These are phyloP conservation scores for Acer saccharum DNA, from an alignment of 345 rosid genomes.

Conservation along the genomic window DNA sequence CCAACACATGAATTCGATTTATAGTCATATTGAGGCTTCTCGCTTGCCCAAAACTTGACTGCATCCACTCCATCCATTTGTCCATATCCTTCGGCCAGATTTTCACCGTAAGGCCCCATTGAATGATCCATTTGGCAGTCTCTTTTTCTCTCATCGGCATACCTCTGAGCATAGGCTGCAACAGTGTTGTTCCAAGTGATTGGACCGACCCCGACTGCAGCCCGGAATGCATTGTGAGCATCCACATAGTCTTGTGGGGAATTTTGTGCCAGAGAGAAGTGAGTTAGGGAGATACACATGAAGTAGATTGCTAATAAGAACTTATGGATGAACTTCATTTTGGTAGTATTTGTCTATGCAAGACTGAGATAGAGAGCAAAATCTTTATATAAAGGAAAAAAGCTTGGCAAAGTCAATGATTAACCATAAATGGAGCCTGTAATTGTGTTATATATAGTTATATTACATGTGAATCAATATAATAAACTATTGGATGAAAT, in stretches of 20 bases:
- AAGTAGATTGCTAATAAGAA: not conserved
- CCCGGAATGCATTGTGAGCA: not conserved
- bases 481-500: too few relatives aligned
- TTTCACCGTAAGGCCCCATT: slow-evolving; percentile 31
- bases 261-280: not conserved
- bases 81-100: slow-evolving; percentile 27
- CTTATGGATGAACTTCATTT: not conserved
- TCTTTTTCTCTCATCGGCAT: not conserved
- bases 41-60: slow-evolving; percentile 28
- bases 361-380: too few relatives aligned
- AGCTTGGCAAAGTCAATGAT: too few relatives aligned
- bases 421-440: not conserved
- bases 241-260: not conserved
- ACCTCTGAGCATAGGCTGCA: slow-evolving; percentile 22
- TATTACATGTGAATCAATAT: not conserved
- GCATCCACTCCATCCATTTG: slow-evolving; percentile 18
- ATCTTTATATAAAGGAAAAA: not conserved
- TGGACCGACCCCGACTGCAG: slow-evolving; percentile 15
- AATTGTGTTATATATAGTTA: not conserved
- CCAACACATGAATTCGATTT: slow-evolving; percentile 18
- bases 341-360: not conserved
- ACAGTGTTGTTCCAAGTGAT: slow-evolving; percentile 26
- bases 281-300: not conserved
- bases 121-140: slow-evolving; percentile 33
- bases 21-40: slow-evolving; percentile 29